A percentile compares a stretch with the other conserved stretches of the same genome.
These are phyloP conservation scores for Rhizophagus clarus DNA, from an alignment of 192 early-diverging fungal species.

Conservation along the genomic window DNA sequence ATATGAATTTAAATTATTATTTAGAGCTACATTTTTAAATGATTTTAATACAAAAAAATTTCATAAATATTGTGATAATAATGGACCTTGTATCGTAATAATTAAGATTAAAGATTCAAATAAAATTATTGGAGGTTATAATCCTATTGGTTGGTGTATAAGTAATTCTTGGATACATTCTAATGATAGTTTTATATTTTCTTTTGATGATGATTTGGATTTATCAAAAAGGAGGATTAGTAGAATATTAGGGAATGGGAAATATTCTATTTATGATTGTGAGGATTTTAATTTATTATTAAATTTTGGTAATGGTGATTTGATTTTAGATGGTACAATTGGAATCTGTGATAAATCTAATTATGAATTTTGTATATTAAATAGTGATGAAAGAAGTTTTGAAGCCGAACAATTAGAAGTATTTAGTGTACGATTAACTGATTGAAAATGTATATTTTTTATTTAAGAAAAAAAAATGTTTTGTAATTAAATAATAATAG, in stretches of 20 bases:
- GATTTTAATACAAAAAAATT: not conserved
- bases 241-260: not conserved
- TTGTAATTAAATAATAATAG: too few relatives aligned
- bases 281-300: not conserved
- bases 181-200: conserved; percentile 19
- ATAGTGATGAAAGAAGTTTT: not conserved
- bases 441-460: not conserved
- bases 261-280: not conserved
- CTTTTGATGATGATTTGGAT: not conserved
- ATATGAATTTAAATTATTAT: conserved; percentile 2
- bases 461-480: too few relatives aligned
- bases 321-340: not conserved
- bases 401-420: not conserved
- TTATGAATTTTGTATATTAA: not conserved
- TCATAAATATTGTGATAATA: not conserved
- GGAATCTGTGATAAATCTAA: not conserved
- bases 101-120: not conserved
- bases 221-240: not conserved
- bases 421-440: not conserved
- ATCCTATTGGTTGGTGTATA: not conserved
- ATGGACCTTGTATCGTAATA: not conserved
- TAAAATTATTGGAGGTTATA: conserved; percentile 20
- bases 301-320: not conserved
- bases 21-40: not conserved
- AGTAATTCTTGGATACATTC: not conserved